Base-by-base conservation (phyloP, 805 yeast genomes). In the Candida sphagnicola region DNA sequence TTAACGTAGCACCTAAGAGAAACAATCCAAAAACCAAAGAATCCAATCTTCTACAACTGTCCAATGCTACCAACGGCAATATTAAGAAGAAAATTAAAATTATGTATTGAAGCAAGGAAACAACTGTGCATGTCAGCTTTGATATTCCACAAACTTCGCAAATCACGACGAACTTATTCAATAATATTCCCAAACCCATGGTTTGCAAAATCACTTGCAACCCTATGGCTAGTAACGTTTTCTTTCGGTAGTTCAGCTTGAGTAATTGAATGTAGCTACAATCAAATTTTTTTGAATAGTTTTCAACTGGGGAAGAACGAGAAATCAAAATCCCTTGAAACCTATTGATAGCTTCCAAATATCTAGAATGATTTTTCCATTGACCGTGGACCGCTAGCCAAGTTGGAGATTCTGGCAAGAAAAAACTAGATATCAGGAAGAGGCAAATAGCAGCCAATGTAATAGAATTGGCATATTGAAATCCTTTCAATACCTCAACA, bases 101-200 rank as follows among this genome's bases (percentile, higher is more conserved):
- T 3, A 67, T 54, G 38, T 72, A 70, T 33, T 51, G 62, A n/a
- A 41, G 13, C 8, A 26, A 30, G 13, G 31, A 24, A 15, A 37
- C 14, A 63, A 54, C 37, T 67, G 65, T 23, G 67, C 73, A 17
- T 8, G 33, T 31, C 31, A 30, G 21, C 18, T 64, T 46, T 0
- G 72, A 61, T 0, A 70, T 68, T 0, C 77, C 79, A 46, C 75
- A 60, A 61, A 67, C 65, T 23, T 66, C 72, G 53, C 80, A 75
- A 11, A 76, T 60, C 46, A 60, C 68, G 1, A 62, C 59, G 37
- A 72, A 59, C 38, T 72, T 72, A 47, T 65, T 70, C 65, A 70
- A 61, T 34, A 75, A 47, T 1, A 67, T 59, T 30, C 62, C 62
- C 8, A 70, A 67, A 4, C 75, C 72, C 37, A 72, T 64, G n/a